Percentiles rank a stretch among this genome's conserved stretches.
phyloP scores from a whole-genome alignment of 306 rosid genomes.

The Glycine latifolia region DNA sequence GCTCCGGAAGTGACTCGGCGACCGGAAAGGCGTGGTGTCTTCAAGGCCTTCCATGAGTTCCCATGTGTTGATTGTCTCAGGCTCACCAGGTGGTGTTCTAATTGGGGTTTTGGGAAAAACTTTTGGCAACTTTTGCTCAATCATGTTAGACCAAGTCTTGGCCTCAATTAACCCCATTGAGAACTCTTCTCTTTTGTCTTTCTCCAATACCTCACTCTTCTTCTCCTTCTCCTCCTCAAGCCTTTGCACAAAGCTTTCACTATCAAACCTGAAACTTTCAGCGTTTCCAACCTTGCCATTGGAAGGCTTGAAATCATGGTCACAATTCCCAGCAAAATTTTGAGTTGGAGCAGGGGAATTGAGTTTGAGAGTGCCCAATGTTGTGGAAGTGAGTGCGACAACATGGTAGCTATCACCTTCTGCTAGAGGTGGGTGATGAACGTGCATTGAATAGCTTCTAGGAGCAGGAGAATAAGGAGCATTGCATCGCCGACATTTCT shows the following conservation, averaged over 20 bases:
- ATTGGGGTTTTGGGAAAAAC: slow-evolving; percentile 68
- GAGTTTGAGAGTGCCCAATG: slow-evolving; percentile 74
- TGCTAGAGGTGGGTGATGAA: slow-evolving; percentile 74
- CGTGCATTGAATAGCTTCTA: slow-evolving; percentile 86
- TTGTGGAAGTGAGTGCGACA: slow-evolving; percentile 85
- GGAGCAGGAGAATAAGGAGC: slow-evolving; percentile 69
- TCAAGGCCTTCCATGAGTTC: slow-evolving; percentile 98
- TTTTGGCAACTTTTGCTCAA: slow-evolving; percentile 79
- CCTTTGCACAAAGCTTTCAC: slow-evolving; percentile 21
- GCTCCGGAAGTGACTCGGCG: slow-evolving; percentile 71
- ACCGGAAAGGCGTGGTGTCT: slow-evolving; percentile 70
- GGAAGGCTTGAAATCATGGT: slow-evolving; percentile 18
- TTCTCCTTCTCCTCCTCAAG: slow-evolving; percentile 28
- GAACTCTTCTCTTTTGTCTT: slow-evolving; percentile 32
- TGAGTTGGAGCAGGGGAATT: slow-evolving; percentile 43
- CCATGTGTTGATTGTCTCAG: slow-evolving; percentile 89
- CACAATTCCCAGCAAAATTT: background rate
- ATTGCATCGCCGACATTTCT: slow-evolving; percentile 80
- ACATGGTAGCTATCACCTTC: slow-evolving; percentile 72
- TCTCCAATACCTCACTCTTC: slow-evolving; percentile 2
- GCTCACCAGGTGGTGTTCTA: slow-evolving; percentile 91
- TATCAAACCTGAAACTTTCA: slow-evolving; percentile 44
- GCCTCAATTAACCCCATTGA: slow-evolving; percentile 61
- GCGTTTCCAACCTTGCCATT: slow-evolving; percentile 26
- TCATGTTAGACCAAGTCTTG: slow-evolving; percentile 88